Conservation (phyloP, 352 stramenopile genomes). For the Phytophthora multivora region DNA sequence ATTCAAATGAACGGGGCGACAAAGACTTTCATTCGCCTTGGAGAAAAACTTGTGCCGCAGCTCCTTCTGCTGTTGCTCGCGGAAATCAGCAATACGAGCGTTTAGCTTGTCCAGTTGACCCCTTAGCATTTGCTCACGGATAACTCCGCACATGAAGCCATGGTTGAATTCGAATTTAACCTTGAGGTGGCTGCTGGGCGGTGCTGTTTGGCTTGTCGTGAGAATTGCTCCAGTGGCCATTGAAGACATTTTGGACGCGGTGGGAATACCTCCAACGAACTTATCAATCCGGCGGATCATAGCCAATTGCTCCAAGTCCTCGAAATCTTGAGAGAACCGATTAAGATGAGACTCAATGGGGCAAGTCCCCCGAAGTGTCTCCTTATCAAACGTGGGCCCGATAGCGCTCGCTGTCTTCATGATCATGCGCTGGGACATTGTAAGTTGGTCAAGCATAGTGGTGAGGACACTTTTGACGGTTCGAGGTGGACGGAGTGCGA, state of each 20-base stretch:
- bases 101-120: constrained; percentile 85
- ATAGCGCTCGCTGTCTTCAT: constrained; percentile 90
- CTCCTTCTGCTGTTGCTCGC: constrained; percentile 77
- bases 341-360: constrained; percentile 76
- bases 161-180: constrained; percentile 88
- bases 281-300: constrained; percentile 84
- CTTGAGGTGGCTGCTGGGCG: constrained; percentile 48
- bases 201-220: constrained; percentile 22
- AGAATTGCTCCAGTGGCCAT: constrained; percentile 5
- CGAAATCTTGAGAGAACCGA: constrained; percentile 69
- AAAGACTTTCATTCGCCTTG: constrained; percentile 71
- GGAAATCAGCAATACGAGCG: constrained; percentile 67
- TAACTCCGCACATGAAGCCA: constrained; percentile 86
- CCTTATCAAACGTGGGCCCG: constrained; percentile 74
- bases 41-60: constrained; percentile 78
- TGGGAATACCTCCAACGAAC: constrained; percentile 72
- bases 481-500: constrained; percentile 70
- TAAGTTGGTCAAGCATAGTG: constrained; percentile 83
- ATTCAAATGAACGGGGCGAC: constrained; percentile 38
- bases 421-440: constrained; percentile 83
- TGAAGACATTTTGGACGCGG: constrained; percentile 25
- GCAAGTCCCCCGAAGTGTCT: constrained; percentile 66
- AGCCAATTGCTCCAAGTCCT: constrained; percentile 70
- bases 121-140: constrained; percentile 82
- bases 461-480: constrained; percentile 87